Evolutionary conservation across 331 rosid species (phyloP), one percentile per base, ranked within the genome.

Genomic region (Cydonia oblonga): DNA sequence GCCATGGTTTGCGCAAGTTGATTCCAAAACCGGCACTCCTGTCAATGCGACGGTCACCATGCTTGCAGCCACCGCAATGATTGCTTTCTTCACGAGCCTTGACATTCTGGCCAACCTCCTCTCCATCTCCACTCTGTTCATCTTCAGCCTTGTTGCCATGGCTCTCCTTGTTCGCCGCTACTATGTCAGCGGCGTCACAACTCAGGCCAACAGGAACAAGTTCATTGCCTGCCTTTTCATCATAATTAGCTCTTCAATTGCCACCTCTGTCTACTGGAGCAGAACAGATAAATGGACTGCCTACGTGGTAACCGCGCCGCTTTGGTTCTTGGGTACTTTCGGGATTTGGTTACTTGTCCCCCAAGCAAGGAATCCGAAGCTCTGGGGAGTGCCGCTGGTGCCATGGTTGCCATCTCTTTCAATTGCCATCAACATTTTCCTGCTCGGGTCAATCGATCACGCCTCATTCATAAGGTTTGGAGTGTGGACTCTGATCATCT

Each of bases 1-100:
- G 0, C 96, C 96, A 0, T 93, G 96, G 95, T 84, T 93, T 7
- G 95, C 98, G 12, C 66, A 78, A 12, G 97, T 90, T 46, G 81
- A 91, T 59, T 84, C 76, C 40, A 81, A 61, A 11, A 84, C 92
- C 0, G 93, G 90, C 19, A 93, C 97, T 7, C 97, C 97, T 0
- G 71, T 91, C 54, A 85, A 87, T 53, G 96, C 98, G 15, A 89
- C 97, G 0, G 61, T 84, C 7, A 28, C 86, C 20, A 93, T 93
- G 98, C 85, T 89, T 6, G 28, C 28, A 1, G 96, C 88, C 0
- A 86, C 96, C 0, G 84, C 95, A 0, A 24, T 85, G 9, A 83
- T 93, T 38, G 86, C 96, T 24, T 87, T 93, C 83, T 93, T 93
- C 76, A 75, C 96, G 0, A 46, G 77, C 10, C 92, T 93, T 0